A percentile compares a stretch with the other conserved stretches of the same genome.
Evolutionary conservation across 2,329 filamentous ascomycete genomes (phyloP).

Genomic region (Diaporthe sp.): DNA sequence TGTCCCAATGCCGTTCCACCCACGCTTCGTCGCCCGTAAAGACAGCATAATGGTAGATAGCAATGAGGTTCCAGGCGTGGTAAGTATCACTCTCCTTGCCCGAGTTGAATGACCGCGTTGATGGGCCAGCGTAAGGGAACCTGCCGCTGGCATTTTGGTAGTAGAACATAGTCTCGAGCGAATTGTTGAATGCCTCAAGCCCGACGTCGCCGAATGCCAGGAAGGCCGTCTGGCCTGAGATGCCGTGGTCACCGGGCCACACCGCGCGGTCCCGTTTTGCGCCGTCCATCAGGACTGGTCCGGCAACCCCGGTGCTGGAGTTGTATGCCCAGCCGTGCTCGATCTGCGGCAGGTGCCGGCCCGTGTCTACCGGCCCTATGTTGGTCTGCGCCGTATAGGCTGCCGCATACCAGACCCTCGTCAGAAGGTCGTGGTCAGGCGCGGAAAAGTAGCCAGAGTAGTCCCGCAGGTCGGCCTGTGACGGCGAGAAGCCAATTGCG

Average conservation of each 20-base stretch:
- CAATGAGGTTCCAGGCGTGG: conserved; percentile 18
- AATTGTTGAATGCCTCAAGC: conserved; percentile 61
- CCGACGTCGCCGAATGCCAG: conserved; percentile 67
- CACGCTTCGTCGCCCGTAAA: conserved; percentile 1
- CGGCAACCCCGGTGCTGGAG: conserved; percentile 49
- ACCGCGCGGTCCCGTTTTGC: conserved; percentile 66
- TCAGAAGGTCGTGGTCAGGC: conserved; percentile 50
- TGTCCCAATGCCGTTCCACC: background rate
- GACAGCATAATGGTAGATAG: conserved; percentile 8
- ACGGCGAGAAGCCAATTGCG: conserved; percentile 52
- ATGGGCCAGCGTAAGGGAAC: conserved; percentile 63
- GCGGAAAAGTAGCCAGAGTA: conserved; percentile 48
- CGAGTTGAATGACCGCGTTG: conserved; percentile 20
- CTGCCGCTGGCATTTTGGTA: conserved; percentile 53
- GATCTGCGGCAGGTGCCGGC: conserved; percentile 29
- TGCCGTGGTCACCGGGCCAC: conserved; percentile 71
- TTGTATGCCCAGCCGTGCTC: conserved; percentile 42
- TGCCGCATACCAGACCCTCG: conserved; percentile 55
- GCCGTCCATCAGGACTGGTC: conserved; percentile 55
- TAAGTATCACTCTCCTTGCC: conserved; percentile 23
- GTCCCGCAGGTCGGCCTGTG: conserved; percentile 48
- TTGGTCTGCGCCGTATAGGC: conserved; percentile 53
- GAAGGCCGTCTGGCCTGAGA: conserved; percentile 67
- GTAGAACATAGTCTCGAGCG: conserved; percentile 62
- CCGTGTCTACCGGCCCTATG: conserved; percentile 40